phyloP scores from a whole-genome alignment of 2,329 filamentous ascomycete genomes.

The Mycosphaerella sp. region DNA sequence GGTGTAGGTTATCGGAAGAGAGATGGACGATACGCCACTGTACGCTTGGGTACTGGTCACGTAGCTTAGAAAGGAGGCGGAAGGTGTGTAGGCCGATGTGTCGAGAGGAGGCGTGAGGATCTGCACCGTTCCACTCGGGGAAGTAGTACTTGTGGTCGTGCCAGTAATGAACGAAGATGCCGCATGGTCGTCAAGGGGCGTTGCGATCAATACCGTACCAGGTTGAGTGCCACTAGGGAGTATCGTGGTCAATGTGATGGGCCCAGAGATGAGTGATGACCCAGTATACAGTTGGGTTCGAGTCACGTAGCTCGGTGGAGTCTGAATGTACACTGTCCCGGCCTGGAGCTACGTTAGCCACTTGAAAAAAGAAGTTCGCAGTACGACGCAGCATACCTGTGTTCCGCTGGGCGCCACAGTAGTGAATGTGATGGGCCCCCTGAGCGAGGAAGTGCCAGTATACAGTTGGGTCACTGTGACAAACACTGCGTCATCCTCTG shows the following conservation, averaged over 20 bases:
- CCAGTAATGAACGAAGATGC: neutral
- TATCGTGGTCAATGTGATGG: too few species aligned
- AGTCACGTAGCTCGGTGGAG: neutral
- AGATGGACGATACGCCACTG: slow-evolving; percentile 7
- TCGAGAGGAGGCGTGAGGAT: neutral
- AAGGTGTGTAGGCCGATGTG: slow-evolving; percentile 2
- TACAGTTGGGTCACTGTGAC: slow-evolving; percentile 4
- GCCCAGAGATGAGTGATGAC: too few species aligned
- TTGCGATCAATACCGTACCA: too few species aligned
- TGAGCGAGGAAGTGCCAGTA: slow-evolving; percentile 3
- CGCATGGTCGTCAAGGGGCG: too few species aligned
- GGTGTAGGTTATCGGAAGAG: slow-evolving; percentile 10
- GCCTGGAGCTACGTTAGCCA: too few species aligned
- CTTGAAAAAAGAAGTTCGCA: too few species aligned
- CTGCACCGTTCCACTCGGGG: neutral
- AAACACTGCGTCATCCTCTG: neutral
- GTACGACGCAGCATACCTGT: neutral
- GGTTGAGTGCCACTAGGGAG: too few species aligned
- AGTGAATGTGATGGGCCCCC: slow-evolving; percentile 4
- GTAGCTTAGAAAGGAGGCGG: neutral
- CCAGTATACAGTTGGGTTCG: neutral
- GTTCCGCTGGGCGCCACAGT: slow-evolving; percentile 5
- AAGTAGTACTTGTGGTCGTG: neutral
- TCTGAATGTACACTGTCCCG: too few species aligned
- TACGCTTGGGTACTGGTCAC: slow-evolving; percentile 5